Evolutionary conservation across 164 flowering plant species (phyloP).

Genomic region (Sextonia rubra): DNA sequence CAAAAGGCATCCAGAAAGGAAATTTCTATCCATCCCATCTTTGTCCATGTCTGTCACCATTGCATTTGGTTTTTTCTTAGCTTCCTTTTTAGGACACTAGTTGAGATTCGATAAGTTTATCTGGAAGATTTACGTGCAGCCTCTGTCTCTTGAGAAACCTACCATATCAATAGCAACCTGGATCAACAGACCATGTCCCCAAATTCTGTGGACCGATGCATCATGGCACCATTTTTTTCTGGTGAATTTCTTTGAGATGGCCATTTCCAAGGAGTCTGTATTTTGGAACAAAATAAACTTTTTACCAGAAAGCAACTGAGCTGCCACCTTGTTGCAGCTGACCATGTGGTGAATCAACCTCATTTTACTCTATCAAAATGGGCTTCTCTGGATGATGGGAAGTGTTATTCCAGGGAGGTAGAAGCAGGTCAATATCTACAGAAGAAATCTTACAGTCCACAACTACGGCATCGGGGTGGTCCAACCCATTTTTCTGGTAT

Average conservation of each 20-base stretch:
- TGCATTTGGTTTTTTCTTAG: background rate
- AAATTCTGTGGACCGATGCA: background rate
- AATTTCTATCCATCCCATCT: background rate
- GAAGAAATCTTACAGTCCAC: slow-evolving; percentile 28
- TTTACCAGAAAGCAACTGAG: background rate
- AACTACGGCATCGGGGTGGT: slow-evolving; percentile 32
- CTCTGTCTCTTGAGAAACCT: background rate
- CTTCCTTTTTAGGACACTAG: background rate
- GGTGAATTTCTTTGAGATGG: background rate
- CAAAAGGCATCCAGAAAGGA: background rate
- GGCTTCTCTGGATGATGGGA: slow-evolving; percentile 29
- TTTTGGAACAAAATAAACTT: background rate
- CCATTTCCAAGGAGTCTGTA: background rate
- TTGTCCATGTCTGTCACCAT: background rate
- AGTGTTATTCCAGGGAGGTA: slow-evolving; percentile 21
- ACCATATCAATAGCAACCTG: background rate
- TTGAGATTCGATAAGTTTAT: background rate
- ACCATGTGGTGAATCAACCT: slow-evolving; percentile 23
- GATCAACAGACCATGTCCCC: background rate
- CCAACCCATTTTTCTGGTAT: slow-evolving; percentile 33
- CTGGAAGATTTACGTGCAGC: background rate
- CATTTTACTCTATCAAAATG: slow-evolving; percentile 57
- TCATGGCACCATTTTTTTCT: background rate
- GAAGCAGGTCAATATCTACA: slow-evolving; percentile 29
- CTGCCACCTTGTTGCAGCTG: slow-evolving; percentile 7